Base-by-base conservation (phyloP, 73 alveolate genomes). In the Blepharisma japonicum region DNA sequence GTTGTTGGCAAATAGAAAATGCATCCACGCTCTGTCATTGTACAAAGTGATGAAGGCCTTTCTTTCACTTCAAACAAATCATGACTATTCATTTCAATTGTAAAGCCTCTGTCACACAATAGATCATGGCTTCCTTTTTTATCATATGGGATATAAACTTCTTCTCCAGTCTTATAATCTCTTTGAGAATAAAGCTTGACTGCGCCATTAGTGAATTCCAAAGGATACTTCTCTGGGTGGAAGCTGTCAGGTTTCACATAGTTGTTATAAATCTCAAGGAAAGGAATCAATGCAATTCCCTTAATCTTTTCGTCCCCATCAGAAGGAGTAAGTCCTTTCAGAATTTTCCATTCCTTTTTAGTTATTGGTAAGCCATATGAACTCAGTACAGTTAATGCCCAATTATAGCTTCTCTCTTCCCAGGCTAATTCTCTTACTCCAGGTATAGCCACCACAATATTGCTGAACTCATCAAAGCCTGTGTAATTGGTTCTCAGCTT, bases 231-330 rank as follows among this genome's bases (percentile, higher is more conserved):
- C 14, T 61, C 74, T 20, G 47, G 39, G 23, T 61, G 74, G 47
- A 20, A 20, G 2, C 5, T 61, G 47, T 61, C 74, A 18, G 74
- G 74, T 8, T 14, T 25, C 23, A 20, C n/a, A 61, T 61, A 61
- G n/a, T 61, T n/a, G 5, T 61, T 61, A 5, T 14, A 61, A 2
- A 61, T n/a, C 47, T 61, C 74, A 1, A 61, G 23, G 14, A 61
- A 25, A 14, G 74, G 74, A 61, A 61, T 39, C 18, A 61, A 61
- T 8, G 74, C 74, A 61, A 18, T 14, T 61, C 74, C 74, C 14
- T 25, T 0, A 2, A 61, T 61, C 23, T 61, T 61, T 4, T 61
- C 74, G 23, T 61, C 74, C 5, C 46, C 74, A 18, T 0, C 47
- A 14, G 14, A n/a, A 25, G 23, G 50, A 61, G 39, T 14, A 25